Conservation (phyloP, 225 moss, liverwort and hornwort species). For the Physcomitrium patens region DNA sequence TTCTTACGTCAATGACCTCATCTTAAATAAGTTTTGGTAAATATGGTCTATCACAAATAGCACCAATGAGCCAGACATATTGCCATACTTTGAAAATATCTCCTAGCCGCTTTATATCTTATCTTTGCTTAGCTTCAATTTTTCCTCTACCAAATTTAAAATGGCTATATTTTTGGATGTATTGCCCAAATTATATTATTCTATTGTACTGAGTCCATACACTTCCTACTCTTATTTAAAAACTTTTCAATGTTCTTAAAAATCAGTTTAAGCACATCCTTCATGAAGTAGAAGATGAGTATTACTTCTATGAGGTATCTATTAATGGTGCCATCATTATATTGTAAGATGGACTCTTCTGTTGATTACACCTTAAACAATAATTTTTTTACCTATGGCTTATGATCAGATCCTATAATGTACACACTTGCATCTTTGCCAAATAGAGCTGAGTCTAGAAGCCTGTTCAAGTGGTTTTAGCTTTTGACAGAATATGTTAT, state of each 20-base stretch:
- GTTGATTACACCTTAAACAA: constrained; percentile 58
- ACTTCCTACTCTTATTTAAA: constrained; percentile 32
- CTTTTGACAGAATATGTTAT: constrained; percentile 47
- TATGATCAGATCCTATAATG: constrained; percentile 46
- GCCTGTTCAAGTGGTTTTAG: constrained; percentile 51
- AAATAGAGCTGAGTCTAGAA: constrained; percentile 35
- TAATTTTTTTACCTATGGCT: constrained; percentile 37
- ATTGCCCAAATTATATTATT: constrained; percentile 47
- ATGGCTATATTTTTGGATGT: constrained; percentile 40
- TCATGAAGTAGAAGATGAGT: constrained; percentile 53
- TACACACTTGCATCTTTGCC: constrained; percentile 44
- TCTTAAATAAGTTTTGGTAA: constrained; percentile 30
- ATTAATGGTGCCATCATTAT: constrained; percentile 57
- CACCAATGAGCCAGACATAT: constrained; percentile 36
- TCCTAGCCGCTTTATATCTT: constrained; percentile 40
- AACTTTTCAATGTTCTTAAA: constrained; percentile 46
- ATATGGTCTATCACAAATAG: constrained; percentile 40
- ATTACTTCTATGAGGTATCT: constrained; percentile 52
- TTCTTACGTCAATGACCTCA: constrained; percentile 24
- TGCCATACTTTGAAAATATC: constrained; percentile 31
- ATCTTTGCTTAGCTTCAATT: constrained; percentile 26
- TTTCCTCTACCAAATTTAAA: constrained; percentile 35
- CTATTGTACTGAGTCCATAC: constrained; percentile 29
- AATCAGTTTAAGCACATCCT: constrained; percentile 43
- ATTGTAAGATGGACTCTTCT: constrained; percentile 45